Conservation (phyloP, 768 basidiomycete species). For the Leccinum variicolor region DNA sequence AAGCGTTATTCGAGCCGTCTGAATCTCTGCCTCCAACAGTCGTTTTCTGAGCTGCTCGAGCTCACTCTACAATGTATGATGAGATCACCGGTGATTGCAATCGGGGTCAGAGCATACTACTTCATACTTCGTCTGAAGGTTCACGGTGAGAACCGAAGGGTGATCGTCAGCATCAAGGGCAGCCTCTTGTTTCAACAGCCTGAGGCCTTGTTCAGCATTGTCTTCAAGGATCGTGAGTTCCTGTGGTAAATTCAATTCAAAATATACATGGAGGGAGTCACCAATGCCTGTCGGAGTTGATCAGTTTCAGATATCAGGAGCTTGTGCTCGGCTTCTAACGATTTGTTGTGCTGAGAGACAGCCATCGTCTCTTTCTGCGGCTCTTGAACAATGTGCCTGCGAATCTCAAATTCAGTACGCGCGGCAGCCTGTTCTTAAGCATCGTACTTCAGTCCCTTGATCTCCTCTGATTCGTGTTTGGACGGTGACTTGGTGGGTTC, state of each 20-base stretch:
- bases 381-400: conserved; percentile 83
- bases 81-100: background rate
- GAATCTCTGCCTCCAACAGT: conserved; percentile 67
- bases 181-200: conserved; percentile 49
- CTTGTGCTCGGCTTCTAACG: conserved; percentile 76
- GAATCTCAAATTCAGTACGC: conserved; percentile 1
- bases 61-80: conserved; percentile 43
- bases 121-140: conserved; percentile 51
- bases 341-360: conserved; percentile 58
- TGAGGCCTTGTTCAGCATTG: conserved; percentile 62
- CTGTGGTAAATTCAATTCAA: conserved; percentile 34
- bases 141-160: conserved; percentile 17
- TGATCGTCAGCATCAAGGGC: conserved; percentile 25
- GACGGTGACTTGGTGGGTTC: conserved; percentile 34
- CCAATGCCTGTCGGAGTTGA: conserved; percentile 68
- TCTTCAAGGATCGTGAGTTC: conserved; percentile 77
- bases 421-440: background rate
- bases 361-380: conserved; percentile 77
- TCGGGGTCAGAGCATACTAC: conserved; percentile 29
- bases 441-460: conserved; percentile 75
- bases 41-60: conserved; percentile 71
- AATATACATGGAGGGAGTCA: background rate
- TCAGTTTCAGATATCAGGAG: conserved; percentile 52
- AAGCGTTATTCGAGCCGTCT: conserved; percentile 63
- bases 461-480: conserved; percentile 62